A percentile compares a stretch with the other conserved stretches of the same genome.
Conservation (phyloP, 352 stramenopile species). For the Blastocystis sp. region DNA sequence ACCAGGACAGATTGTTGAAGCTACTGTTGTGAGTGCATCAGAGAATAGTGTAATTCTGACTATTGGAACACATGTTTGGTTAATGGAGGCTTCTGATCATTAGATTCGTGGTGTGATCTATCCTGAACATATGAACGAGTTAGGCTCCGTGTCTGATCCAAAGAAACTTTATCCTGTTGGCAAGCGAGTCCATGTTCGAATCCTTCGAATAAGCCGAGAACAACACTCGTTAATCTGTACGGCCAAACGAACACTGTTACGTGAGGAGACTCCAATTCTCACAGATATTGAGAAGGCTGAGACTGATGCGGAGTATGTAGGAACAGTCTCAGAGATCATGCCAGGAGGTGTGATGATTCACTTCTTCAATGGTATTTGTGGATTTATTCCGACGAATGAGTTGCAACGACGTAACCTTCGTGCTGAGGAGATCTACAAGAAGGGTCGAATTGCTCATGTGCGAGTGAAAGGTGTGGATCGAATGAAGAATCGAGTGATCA, state of each 20-base stretch:
- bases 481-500: background rate
- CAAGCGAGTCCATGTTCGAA: background rate
- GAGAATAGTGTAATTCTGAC: background rate
- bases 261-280: constrained; percentile 5
- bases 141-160: background rate
- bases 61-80: constrained; percentile 1
- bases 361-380: constrained; percentile 47
- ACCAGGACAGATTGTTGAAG: constrained; percentile 16
- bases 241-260: constrained; percentile 4
- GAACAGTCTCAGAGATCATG: background rate
- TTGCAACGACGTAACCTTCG: constrained; percentile 4
- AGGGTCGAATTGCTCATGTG: constrained; percentile 2
- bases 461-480: background rate
- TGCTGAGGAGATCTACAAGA: background rate
- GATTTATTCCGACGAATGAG: background rate
- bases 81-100: background rate
- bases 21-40: background rate
- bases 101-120: constrained; percentile 48
- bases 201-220: constrained; percentile 1
- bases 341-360: background rate
- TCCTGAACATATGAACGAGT: constrained; percentile 53
- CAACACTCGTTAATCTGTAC: constrained; percentile 49
- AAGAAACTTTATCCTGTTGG: constrained; percentile 10
- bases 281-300: background rate
- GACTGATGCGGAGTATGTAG: background rate